phyloP scores from a whole-genome alignment of 129 eudicot species.

The Dittrichia graveolens region DNA sequence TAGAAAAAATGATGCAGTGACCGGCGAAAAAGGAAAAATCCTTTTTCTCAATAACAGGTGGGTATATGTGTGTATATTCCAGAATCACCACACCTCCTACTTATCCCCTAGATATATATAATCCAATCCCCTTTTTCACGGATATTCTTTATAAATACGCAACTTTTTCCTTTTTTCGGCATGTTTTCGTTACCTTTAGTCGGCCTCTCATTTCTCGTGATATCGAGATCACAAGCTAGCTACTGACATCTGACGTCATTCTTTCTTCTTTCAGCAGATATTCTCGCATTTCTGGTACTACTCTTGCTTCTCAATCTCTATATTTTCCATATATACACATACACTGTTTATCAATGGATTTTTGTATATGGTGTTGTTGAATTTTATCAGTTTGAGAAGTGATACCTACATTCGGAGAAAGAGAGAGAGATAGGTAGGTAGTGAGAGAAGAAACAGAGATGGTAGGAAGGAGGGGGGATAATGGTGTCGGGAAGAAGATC shows the following conservation, averaged over 20 bases:
- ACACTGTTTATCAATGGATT: not conserved
- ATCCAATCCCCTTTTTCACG: conserved; percentile 23
- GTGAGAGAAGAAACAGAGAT: conserved; percentile 16
- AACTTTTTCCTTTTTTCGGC: conserved; percentile 19
- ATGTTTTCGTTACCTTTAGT: conserved; percentile 12
- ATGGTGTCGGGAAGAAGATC: conserved; percentile 44
- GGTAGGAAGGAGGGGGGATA: conserved; percentile 25
- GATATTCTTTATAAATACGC: conserved; percentile 27
- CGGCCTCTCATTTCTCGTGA: not conserved
- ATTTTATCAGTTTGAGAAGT: conserved; percentile 17
- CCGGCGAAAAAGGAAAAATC: not conserved
- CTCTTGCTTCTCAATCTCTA: not conserved
- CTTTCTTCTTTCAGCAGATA: conserved; percentile 5
- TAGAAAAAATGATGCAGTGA: not conserved
- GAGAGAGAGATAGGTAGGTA: not conserved
- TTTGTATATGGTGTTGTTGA: not conserved
- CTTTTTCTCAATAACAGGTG: conserved; percentile 5
- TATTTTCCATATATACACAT: conserved; percentile 15
- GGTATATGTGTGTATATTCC: conserved; percentile 43
- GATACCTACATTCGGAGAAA: conserved; percentile 10
- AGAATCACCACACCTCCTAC: conserved; percentile 23
- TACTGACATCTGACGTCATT: not conserved
- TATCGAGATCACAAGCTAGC: not conserved
- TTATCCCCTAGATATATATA: not conserved
- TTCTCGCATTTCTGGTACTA: conserved; percentile 32